Conservation (phyloP, 129 eudicot genomes). For the Logfia minima region DNA sequence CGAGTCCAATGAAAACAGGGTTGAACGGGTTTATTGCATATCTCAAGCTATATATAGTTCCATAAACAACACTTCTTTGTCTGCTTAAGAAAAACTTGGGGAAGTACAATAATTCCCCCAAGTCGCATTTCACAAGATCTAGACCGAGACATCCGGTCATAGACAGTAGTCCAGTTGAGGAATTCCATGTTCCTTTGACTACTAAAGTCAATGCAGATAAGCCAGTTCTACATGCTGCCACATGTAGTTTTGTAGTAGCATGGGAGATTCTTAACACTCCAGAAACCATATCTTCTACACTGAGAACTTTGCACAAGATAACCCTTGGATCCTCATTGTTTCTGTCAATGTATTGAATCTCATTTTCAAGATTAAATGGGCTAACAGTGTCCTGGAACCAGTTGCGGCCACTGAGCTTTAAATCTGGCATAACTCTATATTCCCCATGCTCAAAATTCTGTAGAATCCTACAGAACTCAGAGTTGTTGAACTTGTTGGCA, state of each 20-base stretch:
- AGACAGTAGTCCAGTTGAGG: conserved; percentile 37
- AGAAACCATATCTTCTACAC: conserved; percentile 36
- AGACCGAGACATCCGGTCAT: conserved; percentile 45
- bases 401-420: conserved; percentile 36
- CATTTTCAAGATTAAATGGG: conserved; percentile 29
- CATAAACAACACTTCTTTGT: conserved; percentile 38
- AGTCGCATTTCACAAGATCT: conserved; percentile 17
- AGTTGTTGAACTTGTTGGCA: conserved; percentile 29
- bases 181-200: conserved; percentile 43
- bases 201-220: conserved; percentile 39
- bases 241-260: conserved; percentile 18
- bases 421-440: conserved; percentile 30
- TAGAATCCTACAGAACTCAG: conserved; percentile 34
- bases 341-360: conserved; percentile 30
- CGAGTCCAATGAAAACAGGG: conserved; percentile 30
- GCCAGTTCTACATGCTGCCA: conserved; percentile 41
- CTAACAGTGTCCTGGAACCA: conserved; percentile 27
- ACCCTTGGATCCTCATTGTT: conserved; percentile 32
- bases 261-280: conserved; percentile 40
- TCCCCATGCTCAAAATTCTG: conserved; percentile 21
- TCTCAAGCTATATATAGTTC: conserved; percentile 35
- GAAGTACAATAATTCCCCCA: conserved; percentile 28
- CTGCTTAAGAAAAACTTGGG: conserved; percentile 37
- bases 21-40: background rate
- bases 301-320: conserved; percentile 29